phyloP scores from a whole-genome alignment of 2,329 filamentous ascomycete genomes.

The Ambrosiella xylebori region DNA sequence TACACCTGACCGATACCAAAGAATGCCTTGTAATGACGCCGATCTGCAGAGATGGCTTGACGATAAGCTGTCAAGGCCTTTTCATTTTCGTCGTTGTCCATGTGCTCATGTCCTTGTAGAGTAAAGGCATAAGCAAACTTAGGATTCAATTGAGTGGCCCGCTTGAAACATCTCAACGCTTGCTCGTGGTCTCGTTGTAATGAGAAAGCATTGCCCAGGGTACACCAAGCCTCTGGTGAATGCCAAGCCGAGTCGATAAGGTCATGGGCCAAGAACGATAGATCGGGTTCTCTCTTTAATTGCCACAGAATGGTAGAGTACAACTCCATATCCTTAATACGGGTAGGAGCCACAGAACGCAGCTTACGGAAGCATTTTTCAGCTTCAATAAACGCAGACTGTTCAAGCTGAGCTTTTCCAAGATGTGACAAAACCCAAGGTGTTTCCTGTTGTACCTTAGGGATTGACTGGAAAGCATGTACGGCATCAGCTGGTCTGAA shows the following conservation, averaged over 20 bases:
- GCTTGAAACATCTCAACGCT: slow-evolving; percentile 83
- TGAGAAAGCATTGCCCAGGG: slow-evolving; percentile 87
- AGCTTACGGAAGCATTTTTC: slow-evolving; percentile 74
- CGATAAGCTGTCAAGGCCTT: slow-evolving; percentile 82
- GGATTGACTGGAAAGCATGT: slow-evolving; percentile 52
- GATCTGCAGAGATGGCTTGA: slow-evolving; percentile 68
- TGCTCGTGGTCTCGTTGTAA: slow-evolving; percentile 85
- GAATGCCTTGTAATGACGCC: slow-evolving; percentile 94
- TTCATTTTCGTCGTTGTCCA: slow-evolving; percentile 92
- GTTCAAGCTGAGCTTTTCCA: slow-evolving; percentile 81
- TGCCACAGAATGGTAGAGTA: slow-evolving; percentile 99
- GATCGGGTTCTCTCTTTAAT: slow-evolving; percentile 74
- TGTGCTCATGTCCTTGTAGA: slow-evolving; percentile 86
- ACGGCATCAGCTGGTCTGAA: slow-evolving; percentile 68
- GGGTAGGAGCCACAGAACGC: slow-evolving; percentile 60
- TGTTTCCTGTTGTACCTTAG: slow-evolving; percentile 64
- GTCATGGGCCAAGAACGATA: slow-evolving; percentile 84
- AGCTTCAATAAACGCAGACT: slow-evolving; percentile 68
- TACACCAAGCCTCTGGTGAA: slow-evolving; percentile 91
- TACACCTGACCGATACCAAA: slow-evolving; percentile 76
- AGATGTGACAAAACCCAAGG: slow-evolving; percentile 87
- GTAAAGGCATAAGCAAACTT: slow-evolving; percentile 93
- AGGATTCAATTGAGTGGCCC: slow-evolving; percentile 77
- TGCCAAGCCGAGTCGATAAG: slow-evolving; percentile 73
- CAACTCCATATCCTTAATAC: slow-evolving; percentile 89